Conservation (phyloP, 164 flowering plant species). For the Piper betle region DNA sequence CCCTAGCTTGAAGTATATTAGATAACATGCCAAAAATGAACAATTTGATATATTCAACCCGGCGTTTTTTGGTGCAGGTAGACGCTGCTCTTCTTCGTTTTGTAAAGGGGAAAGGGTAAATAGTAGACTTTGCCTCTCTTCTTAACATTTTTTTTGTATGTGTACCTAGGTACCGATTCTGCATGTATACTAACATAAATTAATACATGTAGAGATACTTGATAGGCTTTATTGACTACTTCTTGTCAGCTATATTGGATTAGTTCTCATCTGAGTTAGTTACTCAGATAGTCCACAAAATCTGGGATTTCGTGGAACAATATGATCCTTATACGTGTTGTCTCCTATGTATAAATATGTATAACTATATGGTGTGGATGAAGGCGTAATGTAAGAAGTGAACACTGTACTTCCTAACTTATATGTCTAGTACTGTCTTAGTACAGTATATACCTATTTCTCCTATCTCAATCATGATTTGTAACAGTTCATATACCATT, state of each 20-base stretch:
- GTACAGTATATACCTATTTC: no score
- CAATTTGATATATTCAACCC: not conserved
- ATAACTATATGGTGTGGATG: not conserved
- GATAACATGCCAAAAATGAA: not conserved
- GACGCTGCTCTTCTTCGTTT: constrained; percentile 57
- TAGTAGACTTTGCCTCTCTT: not conserved
- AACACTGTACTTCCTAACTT: not conserved
- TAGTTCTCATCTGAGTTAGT: no score
- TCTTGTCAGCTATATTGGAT: not conserved
- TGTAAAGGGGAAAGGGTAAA: constrained; percentile 66
- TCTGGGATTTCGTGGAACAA: no score
- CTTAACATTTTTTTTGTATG: not conserved
- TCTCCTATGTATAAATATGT: no score
- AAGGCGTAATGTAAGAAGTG: not conserved
- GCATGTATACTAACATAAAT: no score
- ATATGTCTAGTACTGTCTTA: no score
- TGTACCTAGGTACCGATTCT: no score
- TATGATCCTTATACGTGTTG: no score
- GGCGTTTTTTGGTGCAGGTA: constrained; percentile 35
- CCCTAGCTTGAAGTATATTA: not conserved
- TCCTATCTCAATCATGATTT: not conserved
- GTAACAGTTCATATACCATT: not conserved
- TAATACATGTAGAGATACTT: no score
- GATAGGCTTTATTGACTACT: no score
- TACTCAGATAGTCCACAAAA: not conserved